Evolutionary conservation across 768 basidiomycete species (phyloP).

Genomic region (Tubosaeta sp.): DNA sequence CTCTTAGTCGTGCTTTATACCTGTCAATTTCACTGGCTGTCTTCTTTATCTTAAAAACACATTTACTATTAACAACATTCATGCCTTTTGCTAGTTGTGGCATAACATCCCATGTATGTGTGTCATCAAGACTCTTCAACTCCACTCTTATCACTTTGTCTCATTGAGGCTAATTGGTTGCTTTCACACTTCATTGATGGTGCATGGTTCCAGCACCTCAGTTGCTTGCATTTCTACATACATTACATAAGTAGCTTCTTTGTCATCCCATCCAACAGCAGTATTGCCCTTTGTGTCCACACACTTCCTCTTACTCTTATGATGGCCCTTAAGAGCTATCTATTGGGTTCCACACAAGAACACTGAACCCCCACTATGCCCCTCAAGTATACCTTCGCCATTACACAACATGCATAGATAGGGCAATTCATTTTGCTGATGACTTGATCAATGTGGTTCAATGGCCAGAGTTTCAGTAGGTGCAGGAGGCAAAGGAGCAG

Average conservation of each 20-base stretch:
- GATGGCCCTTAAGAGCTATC: not conserved
- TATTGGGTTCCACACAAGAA: not conserved
- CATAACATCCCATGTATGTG: not conserved
- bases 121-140: not conserved
- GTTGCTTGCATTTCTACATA: not conserved
- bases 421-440: not conserved
- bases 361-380: not conserved
- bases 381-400: not conserved
- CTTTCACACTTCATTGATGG: not conserved
- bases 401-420: not conserved
- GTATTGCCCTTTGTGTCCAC: not conserved
- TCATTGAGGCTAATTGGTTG: not conserved
- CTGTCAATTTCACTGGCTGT: not conserved
- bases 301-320: not conserved
- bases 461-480: not conserved
- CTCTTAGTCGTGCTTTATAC: not conserved
- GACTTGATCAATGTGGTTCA: not conserved
- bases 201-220: not conserved
- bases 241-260: not conserved
- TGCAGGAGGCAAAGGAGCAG: not conserved
- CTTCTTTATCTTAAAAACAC: slow-evolving; percentile 5
- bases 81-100: not conserved
- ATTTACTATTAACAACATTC: not conserved
- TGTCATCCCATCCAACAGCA: not conserved
- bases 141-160: not conserved